Base-by-base conservation (phyloP, 805 yeast species). In the Helenozyma baotianmanensis region DNA sequence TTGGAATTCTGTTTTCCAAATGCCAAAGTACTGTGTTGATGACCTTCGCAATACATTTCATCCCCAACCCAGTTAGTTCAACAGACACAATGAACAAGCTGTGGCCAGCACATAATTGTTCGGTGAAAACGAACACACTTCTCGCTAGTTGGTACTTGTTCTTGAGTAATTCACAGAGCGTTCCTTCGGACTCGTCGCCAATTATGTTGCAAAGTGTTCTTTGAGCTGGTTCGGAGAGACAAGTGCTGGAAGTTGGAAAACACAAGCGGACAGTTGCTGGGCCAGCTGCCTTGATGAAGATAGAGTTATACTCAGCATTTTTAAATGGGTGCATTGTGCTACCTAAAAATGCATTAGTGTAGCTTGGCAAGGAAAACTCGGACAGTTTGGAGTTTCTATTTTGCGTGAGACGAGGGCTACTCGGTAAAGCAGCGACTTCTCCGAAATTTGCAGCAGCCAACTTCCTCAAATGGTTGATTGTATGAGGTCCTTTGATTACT, bases 401-500 rank as follows among this genome's bases (percentile, higher is more conserved):
- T n/a, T n/a, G n/a, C n/a, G n/a, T n/a, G n/a, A n/a, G n/a, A n/a
- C n/a, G n/a, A n/a, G n/a, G n/a, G n/a, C n/a, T n/a, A n/a, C n/a
- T n/a, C 19, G 19, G 19, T 8, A 8, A 17, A 17, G 5, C 19
- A 6, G 5, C 8, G 7, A 17, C 19, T 6, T 17, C 19, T 8
- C 19, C 19, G 8, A 17, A 17, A 17, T 17, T 21, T 10, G 50
- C 45, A 79, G 80, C 25, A 0, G 78, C 79, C 12, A 77, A 37
- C 44, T 74, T 80, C 26, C 72, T 74, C 22, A 83, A 50, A 16
- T 60, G 54, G 42, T 78, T 78, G 21, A 81, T 42, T 0, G 89
- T 76, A 36, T 80, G 83, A 0, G 88, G 79, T 0, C 89, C 82
- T 44, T 73, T 67, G 4, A 83, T 43, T 2, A 80, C 85, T 15